Evolutionary conservation across 1,139 yeast species (phyloP), one percentile per base, ranked within the genome.

Genomic region (Pichia sp.): DNA sequence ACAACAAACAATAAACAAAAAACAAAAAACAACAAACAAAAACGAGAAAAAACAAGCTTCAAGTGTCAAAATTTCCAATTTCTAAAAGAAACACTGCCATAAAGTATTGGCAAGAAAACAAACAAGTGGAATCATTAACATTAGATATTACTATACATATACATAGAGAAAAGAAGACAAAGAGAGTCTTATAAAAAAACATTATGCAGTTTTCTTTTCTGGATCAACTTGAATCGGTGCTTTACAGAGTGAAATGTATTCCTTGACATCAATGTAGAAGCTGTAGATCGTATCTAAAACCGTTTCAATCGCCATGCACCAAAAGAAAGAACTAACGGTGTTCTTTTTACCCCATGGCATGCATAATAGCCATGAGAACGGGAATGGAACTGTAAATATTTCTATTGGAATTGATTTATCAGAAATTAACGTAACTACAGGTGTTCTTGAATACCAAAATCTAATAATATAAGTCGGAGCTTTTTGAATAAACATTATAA

Each of bases 381-480:
- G 49, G 27, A 47, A 43, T 4, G 38, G 50, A 11, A 47, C 36
- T 16, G 42, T 7, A 9, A 39, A 39, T 22, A 18, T 39, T 7
- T 39, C 25, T 7, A 36, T 36, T 11, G 41, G 25, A 10, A 38
- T 36, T n/a, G 42, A 31, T 5, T 19, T 14, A 18, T 19, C 29
- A 3, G 41, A n/a, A 9, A 41, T 14, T 10, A 53, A 13, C 3
- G n/a, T 14, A 10, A 53, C 16, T 48, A 87, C 76, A 2, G 83
- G 79, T 0, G 70, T 61, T 59, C 80, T 79, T 51, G 93, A 70
- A 67, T 76, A 83, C 73, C 79, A 76, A 39, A 81, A 60, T 55
- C 87, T 74, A 47, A 79, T 67, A 44, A 72, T 62, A 74, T 84
- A 73, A 47, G 77, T 61, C 2, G 85, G 84, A 2, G 72, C 59